These are phyloP conservation scores for Jaminaea rosea DNA, from an alignment of 1,284 basidiomycete species.

Conservation along the genomic window DNA sequence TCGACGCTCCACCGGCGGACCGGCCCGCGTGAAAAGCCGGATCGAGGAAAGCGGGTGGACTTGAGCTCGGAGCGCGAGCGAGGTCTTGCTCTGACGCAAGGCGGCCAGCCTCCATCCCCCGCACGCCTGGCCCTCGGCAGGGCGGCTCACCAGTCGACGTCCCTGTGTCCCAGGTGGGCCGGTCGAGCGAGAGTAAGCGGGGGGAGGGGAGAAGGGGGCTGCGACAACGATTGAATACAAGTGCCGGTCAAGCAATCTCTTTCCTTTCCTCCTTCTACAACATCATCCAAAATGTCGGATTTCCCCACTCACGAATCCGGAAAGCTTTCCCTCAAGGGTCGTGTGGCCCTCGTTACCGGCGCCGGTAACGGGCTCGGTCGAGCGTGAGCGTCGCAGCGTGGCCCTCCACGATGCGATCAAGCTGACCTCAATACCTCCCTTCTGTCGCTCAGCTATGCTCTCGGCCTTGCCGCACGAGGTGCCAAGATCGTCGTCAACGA, in stretches of 20 bases:
- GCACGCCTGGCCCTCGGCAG: too few relatives aligned
- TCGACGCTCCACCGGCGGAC: too few relatives aligned
- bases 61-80: too few relatives aligned
- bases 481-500: conserved; percentile 61
- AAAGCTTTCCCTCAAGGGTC: conserved; percentile 64
- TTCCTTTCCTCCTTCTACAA: neutral
- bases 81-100: too few relatives aligned
- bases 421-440: neutral
- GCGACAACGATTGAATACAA: neutral
- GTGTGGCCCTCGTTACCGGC: conserved; percentile 88
- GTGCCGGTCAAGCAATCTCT: neutral
- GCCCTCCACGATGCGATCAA: neutral
- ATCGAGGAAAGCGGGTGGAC: too few relatives aligned
- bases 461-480: conserved; percentile 79
- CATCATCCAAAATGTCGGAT: conserved; percentile 32
- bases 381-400: conserved; percentile 55
- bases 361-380: conserved; percentile 89
- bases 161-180: too few relatives aligned
- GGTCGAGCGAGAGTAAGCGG: too few relatives aligned
- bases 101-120: too few relatives aligned
- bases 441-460: conserved; percentile 63
- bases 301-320: conserved; percentile 41
- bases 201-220: neutral
- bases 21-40: too few relatives aligned
- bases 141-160: too few relatives aligned